Evolutionary conservation across 2,329 filamentous ascomycete species (phyloP).

Genomic region (Periconia digitata): DNA sequence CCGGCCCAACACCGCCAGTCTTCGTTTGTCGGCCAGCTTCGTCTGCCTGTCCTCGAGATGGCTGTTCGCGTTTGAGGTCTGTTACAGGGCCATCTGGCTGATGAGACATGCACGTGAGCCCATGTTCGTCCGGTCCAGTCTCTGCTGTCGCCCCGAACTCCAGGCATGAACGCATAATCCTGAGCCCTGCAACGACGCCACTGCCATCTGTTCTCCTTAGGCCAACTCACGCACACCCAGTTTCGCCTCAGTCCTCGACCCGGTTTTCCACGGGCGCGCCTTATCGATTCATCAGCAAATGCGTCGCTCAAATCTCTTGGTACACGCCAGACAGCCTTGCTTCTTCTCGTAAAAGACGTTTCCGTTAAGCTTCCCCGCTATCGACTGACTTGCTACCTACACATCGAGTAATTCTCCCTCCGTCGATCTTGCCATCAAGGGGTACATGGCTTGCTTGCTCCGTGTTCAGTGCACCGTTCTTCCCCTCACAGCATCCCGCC

Average conservation of each 20-base stretch:
- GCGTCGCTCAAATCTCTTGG: background rate
- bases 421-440: no score
- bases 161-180: constrained; percentile 42
- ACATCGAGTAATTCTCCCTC: background rate
- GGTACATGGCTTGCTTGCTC: no score
- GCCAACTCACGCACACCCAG: constrained; percentile 26
- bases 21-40: constrained; percentile 10
- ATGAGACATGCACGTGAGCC: constrained; percentile 42
- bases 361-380: no score
- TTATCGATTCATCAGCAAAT: constrained; percentile 4
- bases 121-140: constrained; percentile 20
- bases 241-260: constrained; percentile 43
- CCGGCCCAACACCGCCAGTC: constrained; percentile 12
- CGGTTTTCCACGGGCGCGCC: constrained; percentile 28
- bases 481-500: constrained; percentile 82
- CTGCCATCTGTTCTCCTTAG: constrained; percentile 23
- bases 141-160: constrained; percentile 12
- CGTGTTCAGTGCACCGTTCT: no score
- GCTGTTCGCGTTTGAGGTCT: constrained; percentile 39
- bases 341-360: no score
- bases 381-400: background rate
- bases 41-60: background rate
- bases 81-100: constrained; percentile 38
- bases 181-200: constrained; percentile 28
- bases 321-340: background rate